Conservation (phyloP, 176 grass and related monocot species). For the Luzula sylvatica region DNA sequence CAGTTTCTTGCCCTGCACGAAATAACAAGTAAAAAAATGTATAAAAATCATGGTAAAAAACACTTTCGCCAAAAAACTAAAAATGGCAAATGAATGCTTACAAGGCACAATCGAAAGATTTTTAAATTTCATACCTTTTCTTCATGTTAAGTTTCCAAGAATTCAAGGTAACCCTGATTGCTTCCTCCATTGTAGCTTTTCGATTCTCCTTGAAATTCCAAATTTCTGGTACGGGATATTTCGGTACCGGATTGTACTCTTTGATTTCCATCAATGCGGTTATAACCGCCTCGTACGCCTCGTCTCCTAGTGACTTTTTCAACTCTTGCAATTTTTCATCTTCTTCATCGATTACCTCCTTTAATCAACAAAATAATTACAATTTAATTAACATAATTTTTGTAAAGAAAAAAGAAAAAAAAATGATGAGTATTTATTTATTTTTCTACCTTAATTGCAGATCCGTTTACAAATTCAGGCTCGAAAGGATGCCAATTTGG, state of each 20-base stretch:
- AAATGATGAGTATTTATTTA: not conserved
- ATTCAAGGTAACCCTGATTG: constrained; percentile 31
- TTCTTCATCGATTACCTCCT: constrained; percentile 42
- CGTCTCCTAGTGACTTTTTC: constrained; percentile 23
- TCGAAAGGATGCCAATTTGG: not conserved
- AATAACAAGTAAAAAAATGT: too few relatives aligned
- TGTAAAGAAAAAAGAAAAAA: not conserved
- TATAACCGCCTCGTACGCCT: constrained; percentile 33
- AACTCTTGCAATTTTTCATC: constrained; percentile 37
- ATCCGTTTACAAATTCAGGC: too few relatives aligned
- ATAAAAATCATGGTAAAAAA: too few relatives aligned
- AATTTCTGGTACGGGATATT: constrained; percentile 42
- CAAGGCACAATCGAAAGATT: too few relatives aligned
- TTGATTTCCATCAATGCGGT: constrained; percentile 53
- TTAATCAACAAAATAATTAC: not conserved
- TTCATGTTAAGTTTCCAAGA: constrained; percentile 28
- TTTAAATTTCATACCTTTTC: too few relatives aligned
- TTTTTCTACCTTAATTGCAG: not conserved
- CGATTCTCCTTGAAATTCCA: constrained; percentile 48
- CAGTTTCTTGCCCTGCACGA: too few relatives aligned
- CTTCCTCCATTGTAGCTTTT: constrained; percentile 41
- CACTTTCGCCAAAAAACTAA: too few relatives aligned
- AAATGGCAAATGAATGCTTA: too few relatives aligned
- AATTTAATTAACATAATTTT: not conserved
- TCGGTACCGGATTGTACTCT: constrained; percentile 52